These are phyloP conservation scores for Metschnikowia borealis DNA, from an alignment of 805 yeast genomes.

Conservation along the genomic window DNA sequence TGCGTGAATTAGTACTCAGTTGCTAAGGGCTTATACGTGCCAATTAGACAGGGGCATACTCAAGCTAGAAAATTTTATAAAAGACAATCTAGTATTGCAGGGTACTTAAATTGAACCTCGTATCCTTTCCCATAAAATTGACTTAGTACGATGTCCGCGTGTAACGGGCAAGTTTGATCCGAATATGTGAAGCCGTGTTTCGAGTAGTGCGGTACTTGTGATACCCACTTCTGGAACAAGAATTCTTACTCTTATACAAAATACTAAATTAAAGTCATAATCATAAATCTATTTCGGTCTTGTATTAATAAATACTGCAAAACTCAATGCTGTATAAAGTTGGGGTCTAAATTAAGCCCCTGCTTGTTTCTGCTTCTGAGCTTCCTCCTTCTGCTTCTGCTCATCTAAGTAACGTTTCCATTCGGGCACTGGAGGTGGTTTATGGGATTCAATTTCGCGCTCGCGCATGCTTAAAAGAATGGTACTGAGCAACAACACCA, in stretches of 20 bases:
- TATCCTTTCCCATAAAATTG: too few species aligned
- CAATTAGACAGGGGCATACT: too few species aligned
- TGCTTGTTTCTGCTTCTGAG: neutral
- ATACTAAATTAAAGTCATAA: neutral
- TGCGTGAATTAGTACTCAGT: neutral
- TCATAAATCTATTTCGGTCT: neutral
- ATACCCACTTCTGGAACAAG: too few species aligned
- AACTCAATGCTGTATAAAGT: neutral
- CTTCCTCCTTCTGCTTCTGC: constrained; percentile 10
- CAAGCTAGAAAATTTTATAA: neutral
- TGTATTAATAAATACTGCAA: neutral
- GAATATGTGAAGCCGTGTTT: too few species aligned
- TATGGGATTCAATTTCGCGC: constrained; percentile 43
- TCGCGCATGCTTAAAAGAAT: constrained; percentile 65
- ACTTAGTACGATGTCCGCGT: too few species aligned
- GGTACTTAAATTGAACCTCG: too few species aligned
- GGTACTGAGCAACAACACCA: constrained; percentile 63
- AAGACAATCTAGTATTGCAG: too few species aligned
- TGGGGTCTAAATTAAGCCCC: neutral
- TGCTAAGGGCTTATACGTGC: neutral
- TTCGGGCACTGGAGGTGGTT: constrained; percentile 34
- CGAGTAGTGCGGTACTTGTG: too few species aligned
- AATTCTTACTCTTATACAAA: too few species aligned
- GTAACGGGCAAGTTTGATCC: too few species aligned
- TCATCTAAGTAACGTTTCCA: constrained; percentile 32